Evolutionary conservation across 139 green algal species (phyloP).

Genomic region (Chlamydomonas incerta): DNA sequence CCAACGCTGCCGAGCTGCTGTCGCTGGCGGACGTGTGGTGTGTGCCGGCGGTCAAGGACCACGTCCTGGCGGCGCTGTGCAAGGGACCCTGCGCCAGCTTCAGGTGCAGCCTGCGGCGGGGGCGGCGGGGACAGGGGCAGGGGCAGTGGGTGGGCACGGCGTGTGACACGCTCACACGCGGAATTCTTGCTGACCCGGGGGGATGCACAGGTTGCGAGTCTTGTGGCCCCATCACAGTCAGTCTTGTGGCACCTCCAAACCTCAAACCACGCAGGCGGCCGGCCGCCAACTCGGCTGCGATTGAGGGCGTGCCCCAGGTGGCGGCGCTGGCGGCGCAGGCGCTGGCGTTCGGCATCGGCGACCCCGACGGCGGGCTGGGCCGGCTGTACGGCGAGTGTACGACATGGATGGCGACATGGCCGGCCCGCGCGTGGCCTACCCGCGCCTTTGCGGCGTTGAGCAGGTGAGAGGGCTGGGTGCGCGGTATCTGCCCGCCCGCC

Average conservation of each 20-base stretch:
- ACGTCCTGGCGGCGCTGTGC: constrained; percentile 10
- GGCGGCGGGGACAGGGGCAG: no score
- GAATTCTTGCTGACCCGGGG: no score
- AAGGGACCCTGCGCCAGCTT: constrained; percentile 8
- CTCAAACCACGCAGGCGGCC: constrained; percentile 14
- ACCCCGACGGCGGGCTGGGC: constrained; percentile 16
- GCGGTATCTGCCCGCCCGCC: no score
- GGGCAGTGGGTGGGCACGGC: no score
- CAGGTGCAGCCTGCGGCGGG: not conserved
- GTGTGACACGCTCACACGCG: no score
- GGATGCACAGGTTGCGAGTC: no score
- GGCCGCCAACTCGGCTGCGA: not conserved
- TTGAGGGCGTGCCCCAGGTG: constrained; percentile 22
- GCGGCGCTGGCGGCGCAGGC: not conserved
- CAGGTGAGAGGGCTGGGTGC: not conserved
- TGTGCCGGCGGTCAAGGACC: not conserved
- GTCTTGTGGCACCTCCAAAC: no score
- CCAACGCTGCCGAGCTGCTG: constrained; percentile 37
- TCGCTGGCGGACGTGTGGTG: constrained; percentile 33
- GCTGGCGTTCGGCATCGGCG: not conserved
- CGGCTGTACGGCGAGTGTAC: constrained; percentile 20
- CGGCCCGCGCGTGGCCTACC: constrained; percentile 15
- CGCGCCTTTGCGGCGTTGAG: constrained; percentile 6
- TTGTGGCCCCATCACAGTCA: no score
- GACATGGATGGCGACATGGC: constrained; percentile 24